These are phyloP conservation scores for Trichoderma atroviride DNA, from an alignment of 2,329 filamentous ascomycete species.

Conservation along the genomic window DNA sequence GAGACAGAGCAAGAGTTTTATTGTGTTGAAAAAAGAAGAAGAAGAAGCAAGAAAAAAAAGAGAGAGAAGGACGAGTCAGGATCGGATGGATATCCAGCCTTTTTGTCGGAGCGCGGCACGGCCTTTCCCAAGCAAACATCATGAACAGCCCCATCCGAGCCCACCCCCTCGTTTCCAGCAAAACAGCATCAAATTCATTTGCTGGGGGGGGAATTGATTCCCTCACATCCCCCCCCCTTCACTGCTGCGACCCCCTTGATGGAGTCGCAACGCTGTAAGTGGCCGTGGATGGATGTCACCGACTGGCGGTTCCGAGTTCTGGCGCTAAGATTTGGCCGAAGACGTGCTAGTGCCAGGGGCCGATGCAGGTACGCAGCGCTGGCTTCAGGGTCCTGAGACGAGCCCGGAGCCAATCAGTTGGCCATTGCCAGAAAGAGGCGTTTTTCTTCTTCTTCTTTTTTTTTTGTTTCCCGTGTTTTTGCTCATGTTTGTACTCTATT, in stretches of 20 bases:
- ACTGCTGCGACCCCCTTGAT: constrained; percentile 1
- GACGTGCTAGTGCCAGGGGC: constrained; percentile 21
- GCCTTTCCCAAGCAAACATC: constrained; percentile 1
- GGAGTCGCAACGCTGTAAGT: not conserved
- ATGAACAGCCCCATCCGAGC: not conserved
- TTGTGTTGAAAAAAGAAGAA: constrained; percentile 23
- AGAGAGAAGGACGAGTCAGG: constrained; percentile 13
- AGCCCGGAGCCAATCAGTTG: constrained; percentile 38
- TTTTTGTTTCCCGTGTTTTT: not conserved
- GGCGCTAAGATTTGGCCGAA: constrained; percentile 13
- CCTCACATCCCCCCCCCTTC: not conserved
- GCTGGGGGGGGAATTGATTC: not conserved
- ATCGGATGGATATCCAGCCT: constrained; percentile 23
- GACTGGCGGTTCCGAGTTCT: not conserved
- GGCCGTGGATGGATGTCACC: constrained; percentile 12
- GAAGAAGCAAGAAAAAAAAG: constrained; percentile 24
- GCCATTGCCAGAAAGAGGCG: constrained; percentile 18
- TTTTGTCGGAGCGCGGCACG: constrained; percentile 25
- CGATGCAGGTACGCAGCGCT: constrained; percentile 34
- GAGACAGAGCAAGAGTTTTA: constrained; percentile 21
- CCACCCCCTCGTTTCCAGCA: not conserved
- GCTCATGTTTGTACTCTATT: not conserved
- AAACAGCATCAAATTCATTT: not conserved
- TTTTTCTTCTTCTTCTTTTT: not conserved
- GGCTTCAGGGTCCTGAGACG: constrained; percentile 38